Percentiles rank a stretch among this genome's conserved stretches.
These are phyloP conservation scores for Pluteus cervinus DNA, from an alignment of 768 basidiomycete species.

Conservation along the genomic window DNA sequence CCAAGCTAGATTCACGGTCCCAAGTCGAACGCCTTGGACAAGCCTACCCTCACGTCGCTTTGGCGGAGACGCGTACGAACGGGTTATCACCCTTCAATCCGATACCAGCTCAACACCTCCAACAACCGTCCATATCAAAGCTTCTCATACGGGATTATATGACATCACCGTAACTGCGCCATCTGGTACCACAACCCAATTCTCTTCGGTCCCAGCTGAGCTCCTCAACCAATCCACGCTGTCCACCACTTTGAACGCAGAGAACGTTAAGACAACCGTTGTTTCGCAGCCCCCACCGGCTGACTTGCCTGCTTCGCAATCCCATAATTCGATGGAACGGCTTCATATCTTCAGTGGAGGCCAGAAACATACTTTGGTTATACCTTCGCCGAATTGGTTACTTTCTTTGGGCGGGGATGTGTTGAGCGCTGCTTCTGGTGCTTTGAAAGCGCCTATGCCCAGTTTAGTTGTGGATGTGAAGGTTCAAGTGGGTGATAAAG, in stretches of 20 bases:
- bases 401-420: constrained; percentile 59
- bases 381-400: constrained; percentile 71
- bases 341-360: constrained; percentile 70
- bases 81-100: constrained; percentile 53
- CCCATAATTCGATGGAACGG: constrained; percentile 58
- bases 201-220: constrained; percentile 48
- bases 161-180: constrained; percentile 43
- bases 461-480: constrained; percentile 86
- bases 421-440: constrained; percentile 50
- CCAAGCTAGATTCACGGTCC: constrained; percentile 22
- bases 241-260: constrained; percentile 44
- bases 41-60: constrained; percentile 71
- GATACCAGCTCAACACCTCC: constrained; percentile 39
- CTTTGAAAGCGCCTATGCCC: constrained; percentile 85
- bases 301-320: constrained; percentile 45
- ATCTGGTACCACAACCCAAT: constrained; percentile 24
- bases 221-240: constrained; percentile 50
- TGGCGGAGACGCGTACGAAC: constrained; percentile 65
- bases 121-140: constrained; percentile 35
- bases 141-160: constrained; percentile 31
- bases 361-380: constrained; percentile 55
- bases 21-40: constrained; percentile 52
- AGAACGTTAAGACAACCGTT: constrained; percentile 55
- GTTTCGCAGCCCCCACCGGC: constrained; percentile 62
- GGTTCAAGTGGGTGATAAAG: constrained; percentile 69